These are phyloP conservation scores for Athelia psychrophila DNA, from an alignment of 1,284 basidiomycete species.

Conservation along the genomic window DNA sequence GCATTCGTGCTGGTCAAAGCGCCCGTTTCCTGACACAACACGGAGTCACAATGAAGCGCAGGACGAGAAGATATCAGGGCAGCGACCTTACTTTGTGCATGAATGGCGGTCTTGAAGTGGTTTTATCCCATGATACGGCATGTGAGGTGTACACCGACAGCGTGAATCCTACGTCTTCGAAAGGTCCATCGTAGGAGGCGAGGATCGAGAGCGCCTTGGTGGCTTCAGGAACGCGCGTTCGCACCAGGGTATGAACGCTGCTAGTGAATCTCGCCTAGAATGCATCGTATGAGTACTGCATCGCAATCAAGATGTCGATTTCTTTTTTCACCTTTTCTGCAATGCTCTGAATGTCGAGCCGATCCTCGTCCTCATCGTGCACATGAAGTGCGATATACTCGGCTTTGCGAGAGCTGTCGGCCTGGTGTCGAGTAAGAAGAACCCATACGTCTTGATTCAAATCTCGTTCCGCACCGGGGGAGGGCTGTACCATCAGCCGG, in stretches of 20 bases:
- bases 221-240: conserved; percentile 30
- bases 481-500: conserved; percentile 29
- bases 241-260: conserved; percentile 72
- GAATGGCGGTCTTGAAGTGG: conserved; percentile 36
- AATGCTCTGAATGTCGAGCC: not conserved
- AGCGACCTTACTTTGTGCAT: conserved; percentile 36
- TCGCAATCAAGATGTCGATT: no score
- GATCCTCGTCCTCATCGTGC: conserved; percentile 36
- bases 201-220: conserved; percentile 50
- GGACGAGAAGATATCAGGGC: not conserved
- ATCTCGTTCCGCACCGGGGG: no score
- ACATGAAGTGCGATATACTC: conserved; percentile 73
- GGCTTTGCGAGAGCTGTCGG: conserved; percentile 48
- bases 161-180: conserved; percentile 61
- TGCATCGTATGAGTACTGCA: not conserved
- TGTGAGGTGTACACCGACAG: conserved; percentile 52
- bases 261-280: conserved; percentile 69
- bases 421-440: conserved; percentile 76
- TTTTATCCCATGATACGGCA: conserved; percentile 47
- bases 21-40: conserved; percentile 49
- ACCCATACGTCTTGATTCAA: conserved; percentile 67
- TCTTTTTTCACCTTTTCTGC: not conserved
- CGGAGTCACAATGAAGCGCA: conserved; percentile 12
- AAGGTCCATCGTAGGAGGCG: conserved; percentile 63
- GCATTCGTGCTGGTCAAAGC: conserved; percentile 69